Conservation (phyloP, 2,329 filamentous ascomycete genomes). For the Aspergillus uvarum region DNA sequence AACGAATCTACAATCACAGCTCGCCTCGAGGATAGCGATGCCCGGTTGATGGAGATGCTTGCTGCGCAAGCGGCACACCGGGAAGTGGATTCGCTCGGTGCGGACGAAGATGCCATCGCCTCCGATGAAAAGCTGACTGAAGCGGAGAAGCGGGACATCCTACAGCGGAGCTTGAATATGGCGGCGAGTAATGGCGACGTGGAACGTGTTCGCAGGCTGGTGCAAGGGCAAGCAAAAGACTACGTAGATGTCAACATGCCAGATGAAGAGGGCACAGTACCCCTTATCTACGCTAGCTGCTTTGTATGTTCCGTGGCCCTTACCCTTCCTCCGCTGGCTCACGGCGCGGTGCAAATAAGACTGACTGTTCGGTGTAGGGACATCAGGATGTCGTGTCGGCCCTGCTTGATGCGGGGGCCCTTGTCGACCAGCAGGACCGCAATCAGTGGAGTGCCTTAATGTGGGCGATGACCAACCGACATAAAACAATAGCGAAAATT, state of each 20-base stretch:
- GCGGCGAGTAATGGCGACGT: slow-evolving; percentile 95
- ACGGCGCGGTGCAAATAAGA: neutral
- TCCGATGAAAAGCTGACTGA: slow-evolving; percentile 70
- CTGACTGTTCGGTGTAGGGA: slow-evolving; percentile 53
- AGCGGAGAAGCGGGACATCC: slow-evolving; percentile 73
- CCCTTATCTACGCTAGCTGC: slow-evolving; percentile 95
- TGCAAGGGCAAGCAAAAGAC: slow-evolving; percentile 69
- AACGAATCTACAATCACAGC: slow-evolving; percentile 47
- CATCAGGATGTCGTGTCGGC: slow-evolving; percentile 85
- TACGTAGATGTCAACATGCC: slow-evolving; percentile 83
- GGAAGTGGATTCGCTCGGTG: slow-evolving; percentile 65
- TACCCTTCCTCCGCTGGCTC: neutral
- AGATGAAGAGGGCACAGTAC: slow-evolving; percentile 94
- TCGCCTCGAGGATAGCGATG: slow-evolving; percentile 73
- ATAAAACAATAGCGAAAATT: slow-evolving; percentile 92
- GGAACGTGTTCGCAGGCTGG: slow-evolving; percentile 71
- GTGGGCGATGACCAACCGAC: slow-evolving; percentile 99
- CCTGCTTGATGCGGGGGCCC: slow-evolving; percentile 79
- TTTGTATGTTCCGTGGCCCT: slow-evolving; percentile 63
- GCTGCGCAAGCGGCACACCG: slow-evolving; percentile 87
- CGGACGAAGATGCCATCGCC: slow-evolving; percentile 77
- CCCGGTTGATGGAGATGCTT: slow-evolving; percentile 90
- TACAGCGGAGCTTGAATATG: slow-evolving; percentile 90
- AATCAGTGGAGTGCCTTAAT: slow-evolving; percentile 98
- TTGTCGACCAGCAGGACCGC: slow-evolving; percentile 89